Percentiles rank a stretch among this genome's conserved stretches.
Conservation (phyloP, 1,139 yeast genomes). For the Pichia sp. region DNA sequence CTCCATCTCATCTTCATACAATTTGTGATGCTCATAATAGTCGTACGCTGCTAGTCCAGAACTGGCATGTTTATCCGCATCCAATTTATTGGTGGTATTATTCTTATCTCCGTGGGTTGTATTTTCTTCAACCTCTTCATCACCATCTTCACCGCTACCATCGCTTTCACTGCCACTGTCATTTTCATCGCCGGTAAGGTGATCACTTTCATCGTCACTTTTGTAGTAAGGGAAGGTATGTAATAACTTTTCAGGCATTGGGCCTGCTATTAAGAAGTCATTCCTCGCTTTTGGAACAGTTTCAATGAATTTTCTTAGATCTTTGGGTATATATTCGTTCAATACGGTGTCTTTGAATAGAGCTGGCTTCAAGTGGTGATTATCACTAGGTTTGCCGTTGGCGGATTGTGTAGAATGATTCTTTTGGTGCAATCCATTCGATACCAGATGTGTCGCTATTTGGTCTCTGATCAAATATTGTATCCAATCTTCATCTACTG, state of each 20-base stretch:
- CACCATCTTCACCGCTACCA: background rate
- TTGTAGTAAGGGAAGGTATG: conserved; percentile 31
- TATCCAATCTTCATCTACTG: conserved; percentile 33
- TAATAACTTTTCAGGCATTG: conserved; percentile 31
- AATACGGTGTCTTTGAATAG: conserved; percentile 27
- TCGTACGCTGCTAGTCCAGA: conserved; percentile 23
- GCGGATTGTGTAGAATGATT: conserved; percentile 6
- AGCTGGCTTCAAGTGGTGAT: conserved; percentile 19
- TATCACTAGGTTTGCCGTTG: conserved; percentile 7
- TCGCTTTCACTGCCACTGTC: background rate
- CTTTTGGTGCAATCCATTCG: conserved; percentile 7
- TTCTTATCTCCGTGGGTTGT: too few relatives aligned
- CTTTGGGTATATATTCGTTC: conserved; percentile 27
- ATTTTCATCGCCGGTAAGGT: conserved; percentile 6
- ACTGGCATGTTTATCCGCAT: conserved; percentile 7
- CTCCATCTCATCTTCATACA: conserved; percentile 16
- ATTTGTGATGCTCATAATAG: conserved; percentile 25
- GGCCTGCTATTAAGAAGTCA: conserved; percentile 32
- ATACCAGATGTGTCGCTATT: conserved; percentile 13
- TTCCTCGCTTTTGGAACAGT: conserved; percentile 21
- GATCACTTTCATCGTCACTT: conserved; percentile 23
- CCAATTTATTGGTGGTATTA: background rate
- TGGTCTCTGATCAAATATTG: conserved; percentile 30
- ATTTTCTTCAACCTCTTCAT: background rate
- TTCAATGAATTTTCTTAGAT: conserved; percentile 18